Base-by-base conservation (phyloP, 2,329 filamentous ascomycete species). In the Cordyceps fumosorosea region DNA sequence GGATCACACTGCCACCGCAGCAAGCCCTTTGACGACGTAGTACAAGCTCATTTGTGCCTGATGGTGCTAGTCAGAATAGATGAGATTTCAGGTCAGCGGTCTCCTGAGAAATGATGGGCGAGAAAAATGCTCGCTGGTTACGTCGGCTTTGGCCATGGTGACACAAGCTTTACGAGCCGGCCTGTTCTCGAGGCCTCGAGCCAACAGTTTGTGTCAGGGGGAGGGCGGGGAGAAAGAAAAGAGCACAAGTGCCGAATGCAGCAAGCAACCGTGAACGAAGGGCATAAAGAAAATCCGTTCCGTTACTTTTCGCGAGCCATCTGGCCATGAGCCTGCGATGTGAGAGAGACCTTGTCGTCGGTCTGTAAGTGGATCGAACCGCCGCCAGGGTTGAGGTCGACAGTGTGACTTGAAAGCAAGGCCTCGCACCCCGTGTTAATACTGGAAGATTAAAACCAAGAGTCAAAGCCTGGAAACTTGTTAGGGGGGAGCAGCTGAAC, bases 291-390 rank as follows among this genome's bases (percentile, higher is more conserved):
- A 37, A 37, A 37, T 37, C 12, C 11, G 34, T 37, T 37, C 34
- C 34, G 3, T 37, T 12, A 37, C 10, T 14, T 7, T 37, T 11
- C 3, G 12, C 34, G 34, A 37, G 34, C 11, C 34, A 37, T 37
- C 34, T 14, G 34, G 34, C 10, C 12, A 37, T 37, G 34, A 14
- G 3, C 11, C 34, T 37, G 34, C 34, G 34, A 37, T 37, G 34
- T 37, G 11, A 37, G 5, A 22, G 54, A 45, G 40, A 55, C 16
- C 24, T 32, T 32, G 40, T 45, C 29, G 29, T 6, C 26, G 6
- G 48, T 16, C n/a, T 48, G 18, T 60, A 40, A 37, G 42, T 60
- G 58, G 58, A 55, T 60, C 58, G 50, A 37, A 29, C 29, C 29
- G 54, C 54, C 58, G 58, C 6, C 24, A 22, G 24, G 18, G n/a